Evolutionary conservation across 169 alveolate species (phyloP).

Genomic region (Babesia gibsoni): DNA sequence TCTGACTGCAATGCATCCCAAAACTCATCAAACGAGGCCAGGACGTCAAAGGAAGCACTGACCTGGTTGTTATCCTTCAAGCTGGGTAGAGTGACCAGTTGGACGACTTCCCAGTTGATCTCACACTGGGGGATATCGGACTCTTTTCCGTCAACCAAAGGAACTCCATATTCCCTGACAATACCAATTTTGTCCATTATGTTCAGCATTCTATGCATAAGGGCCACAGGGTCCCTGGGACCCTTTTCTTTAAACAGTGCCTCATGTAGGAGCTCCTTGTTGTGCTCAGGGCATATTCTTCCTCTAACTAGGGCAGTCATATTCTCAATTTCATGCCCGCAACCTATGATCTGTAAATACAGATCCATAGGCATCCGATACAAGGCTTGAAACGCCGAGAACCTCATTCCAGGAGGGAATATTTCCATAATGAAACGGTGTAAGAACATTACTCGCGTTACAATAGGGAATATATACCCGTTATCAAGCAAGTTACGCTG

Average conservation of each 20-base stretch:
- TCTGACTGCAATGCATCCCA: slow-evolving; percentile 41
- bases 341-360: slow-evolving; percentile 55
- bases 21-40: background rate
- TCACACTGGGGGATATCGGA: background rate
- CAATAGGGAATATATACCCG: slow-evolving; percentile 52
- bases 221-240: slow-evolving; percentile 21
- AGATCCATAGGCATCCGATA: slow-evolving; percentile 40
- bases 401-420: background rate
- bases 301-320: slow-evolving; percentile 15
- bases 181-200: slow-evolving; percentile 16
- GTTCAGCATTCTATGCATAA: slow-evolving; percentile 17
- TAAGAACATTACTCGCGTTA: slow-evolving; percentile 49
- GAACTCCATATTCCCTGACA: background rate
- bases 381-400: slow-evolving; percentile 24
- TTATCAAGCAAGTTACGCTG: slow-evolving; percentile 11
- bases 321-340: slow-evolving; percentile 27
- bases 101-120: slow-evolving; percentile 35
- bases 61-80: background rate
- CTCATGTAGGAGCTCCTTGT: background rate
- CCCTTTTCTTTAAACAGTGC: background rate
- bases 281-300: background rate
- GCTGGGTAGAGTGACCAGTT: slow-evolving; percentile 10
- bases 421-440: slow-evolving; percentile 25
- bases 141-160: background rate
- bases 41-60: slow-evolving; percentile 22